Base-by-base conservation (phyloP, 345 rosid genomes). In the Populus euphratica region DNA sequence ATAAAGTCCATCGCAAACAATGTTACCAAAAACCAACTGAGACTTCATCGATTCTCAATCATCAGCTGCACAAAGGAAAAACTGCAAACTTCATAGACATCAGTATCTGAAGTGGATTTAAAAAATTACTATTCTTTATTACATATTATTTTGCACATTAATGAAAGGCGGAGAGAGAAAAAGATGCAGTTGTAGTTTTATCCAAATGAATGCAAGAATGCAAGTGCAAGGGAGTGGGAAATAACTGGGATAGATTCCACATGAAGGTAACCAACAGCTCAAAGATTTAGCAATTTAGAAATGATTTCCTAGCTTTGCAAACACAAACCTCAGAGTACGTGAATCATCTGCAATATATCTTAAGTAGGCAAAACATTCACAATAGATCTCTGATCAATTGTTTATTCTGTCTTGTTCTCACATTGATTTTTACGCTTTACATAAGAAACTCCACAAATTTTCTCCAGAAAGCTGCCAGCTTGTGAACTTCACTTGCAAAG, bases 1-100 rank as follows among this genome's bases (percentile, higher is more conserved):
- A 83, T 65, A 59, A 76, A 67, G 65, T 39, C 68, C 78, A 68
- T 54, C 70, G 74, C 39, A 56, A 43, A 59, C 29, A 59, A 69
- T 66, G 50, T 47, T 77, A 66, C 81, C 21, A 36, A 56, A 59
- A 69, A 67, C 39, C 31, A 68, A 67, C 69, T 61, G 23, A 76
- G 21, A 33, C n/a, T 23, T 50, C 54, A 50, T 50, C 20, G 6
- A 50, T 50, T 50, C 21, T 50, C 54, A 50, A 50, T 50, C 54
- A 50, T 50, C 54, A 17, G 54, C 20, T 50, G 54, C 54, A 50
- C 54, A 14, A 16, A 50, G 54, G 54, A 49, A 31, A 12, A 25
- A 33, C 62, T 38, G 38, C 10, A 11, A 35, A 73, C n/a, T 33
- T 27, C 29, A 52, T 31, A 21, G 3, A 43, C 33, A 41, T 4